phyloP scores from a whole-genome alignment of 2,329 filamentous ascomycete species.

The Curvularia eragrostidis region DNA sequence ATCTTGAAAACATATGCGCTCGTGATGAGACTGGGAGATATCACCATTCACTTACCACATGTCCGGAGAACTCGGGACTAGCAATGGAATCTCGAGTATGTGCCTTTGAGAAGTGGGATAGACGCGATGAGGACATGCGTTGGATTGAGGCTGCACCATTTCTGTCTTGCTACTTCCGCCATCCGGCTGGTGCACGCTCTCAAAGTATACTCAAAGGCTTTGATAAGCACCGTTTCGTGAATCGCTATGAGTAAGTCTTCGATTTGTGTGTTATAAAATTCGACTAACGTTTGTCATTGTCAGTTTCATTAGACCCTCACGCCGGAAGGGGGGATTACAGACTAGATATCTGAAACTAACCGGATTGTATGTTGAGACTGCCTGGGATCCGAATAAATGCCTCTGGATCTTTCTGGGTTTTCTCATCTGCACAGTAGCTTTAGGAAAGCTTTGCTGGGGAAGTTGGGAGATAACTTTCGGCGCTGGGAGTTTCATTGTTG shows the following conservation, averaged over 20 bases:
- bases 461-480: conserved; percentile 17
- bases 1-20: neutral
- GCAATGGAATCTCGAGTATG: neutral
- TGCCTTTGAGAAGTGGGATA: neutral
- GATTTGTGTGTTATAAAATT: neutral
- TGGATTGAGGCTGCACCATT: neutral
- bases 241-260: neutral
- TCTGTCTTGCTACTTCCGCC: neutral
- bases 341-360: neutral
- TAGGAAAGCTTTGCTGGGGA: conserved; percentile 6
- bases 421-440: neutral
- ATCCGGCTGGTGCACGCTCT: neutral
- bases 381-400: neutral
- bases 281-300: neutral
- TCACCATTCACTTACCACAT: too few species aligned
- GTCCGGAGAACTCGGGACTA: too few species aligned
- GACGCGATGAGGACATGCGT: neutral
- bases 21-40: neutral
- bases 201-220: neutral
- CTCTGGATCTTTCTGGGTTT: neutral
- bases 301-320: neutral
- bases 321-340: neutral
- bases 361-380: neutral
- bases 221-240: neutral
- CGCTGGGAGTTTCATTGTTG: conserved; percentile 16